Percentiles rank a stretch among this genome's conserved stretches.
Conservation (phyloP, 2,329 filamentous ascomycete genomes). For the Podosphaera xanthii region DNA sequence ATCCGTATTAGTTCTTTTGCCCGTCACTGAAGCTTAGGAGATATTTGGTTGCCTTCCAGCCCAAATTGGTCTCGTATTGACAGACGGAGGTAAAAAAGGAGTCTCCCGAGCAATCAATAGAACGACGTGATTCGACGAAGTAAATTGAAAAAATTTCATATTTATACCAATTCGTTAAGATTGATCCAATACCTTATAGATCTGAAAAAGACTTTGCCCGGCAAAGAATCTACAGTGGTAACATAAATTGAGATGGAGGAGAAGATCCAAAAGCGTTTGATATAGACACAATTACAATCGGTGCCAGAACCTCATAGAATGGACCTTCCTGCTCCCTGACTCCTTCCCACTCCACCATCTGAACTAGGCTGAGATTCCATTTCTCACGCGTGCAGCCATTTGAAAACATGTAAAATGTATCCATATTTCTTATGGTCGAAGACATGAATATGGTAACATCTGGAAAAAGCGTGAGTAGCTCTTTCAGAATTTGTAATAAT, state of each 20-base stretch:
- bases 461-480: constrained; percentile 35
- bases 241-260: background rate
- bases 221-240: background rate
- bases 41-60: no score
- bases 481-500: constrained; percentile 39
- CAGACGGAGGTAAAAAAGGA: no score
- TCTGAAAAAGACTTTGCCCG: background rate
- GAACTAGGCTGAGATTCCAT: constrained; percentile 10
- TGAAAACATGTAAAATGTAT: constrained; percentile 44
- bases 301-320: constrained; percentile 25
- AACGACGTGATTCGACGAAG: no score
- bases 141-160: no score
- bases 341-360: constrained; percentile 22
- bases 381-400: constrained; percentile 13
- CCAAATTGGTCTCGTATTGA: no score
- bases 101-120: no score
- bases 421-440: constrained; percentile 45
- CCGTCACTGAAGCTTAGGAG: no score
- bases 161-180: no score
- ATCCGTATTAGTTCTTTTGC: no score
- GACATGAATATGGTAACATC: constrained; percentile 38
- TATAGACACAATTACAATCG: background rate
- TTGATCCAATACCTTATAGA: no score
- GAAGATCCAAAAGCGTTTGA: background rate
- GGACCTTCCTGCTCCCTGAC: constrained; percentile 25